These are phyloP conservation scores for Verticillium albo-atrum DNA, from an alignment of 2,329 filamentous ascomycete genomes.

Conservation along the genomic window DNA sequence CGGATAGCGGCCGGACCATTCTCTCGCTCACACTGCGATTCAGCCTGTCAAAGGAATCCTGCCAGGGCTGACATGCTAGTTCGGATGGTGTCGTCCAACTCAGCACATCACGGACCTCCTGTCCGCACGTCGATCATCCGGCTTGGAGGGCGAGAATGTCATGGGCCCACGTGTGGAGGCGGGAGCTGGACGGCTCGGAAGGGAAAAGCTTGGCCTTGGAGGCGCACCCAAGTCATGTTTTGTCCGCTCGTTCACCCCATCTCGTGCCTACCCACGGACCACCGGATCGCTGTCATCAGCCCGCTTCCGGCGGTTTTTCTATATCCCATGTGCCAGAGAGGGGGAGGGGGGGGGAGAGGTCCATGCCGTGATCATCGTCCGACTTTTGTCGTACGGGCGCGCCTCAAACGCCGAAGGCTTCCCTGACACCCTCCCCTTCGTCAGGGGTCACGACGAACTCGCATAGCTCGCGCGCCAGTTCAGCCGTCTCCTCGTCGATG, in stretches of 20 bases:
- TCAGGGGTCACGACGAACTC: conserved; percentile 79
- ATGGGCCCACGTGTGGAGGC: background rate
- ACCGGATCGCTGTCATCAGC: background rate
- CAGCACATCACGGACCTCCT: background rate
- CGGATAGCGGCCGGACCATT: background rate
- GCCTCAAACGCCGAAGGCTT: conserved; percentile 32
- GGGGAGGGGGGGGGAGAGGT: no score
- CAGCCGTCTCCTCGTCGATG: conserved; percentile 72
- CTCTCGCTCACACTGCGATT: background rate
- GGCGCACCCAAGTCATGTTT: background rate
- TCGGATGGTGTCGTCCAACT: background rate
- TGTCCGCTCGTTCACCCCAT: background rate
- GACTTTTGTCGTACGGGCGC: background rate
- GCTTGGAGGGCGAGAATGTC: background rate
- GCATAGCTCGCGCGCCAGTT: conserved; percentile 76
- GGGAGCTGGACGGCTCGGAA: background rate
- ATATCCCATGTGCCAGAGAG: no score
- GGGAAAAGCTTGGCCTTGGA: background rate
- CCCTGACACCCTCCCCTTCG: conserved; percentile 42
- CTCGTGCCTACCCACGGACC: background rate
- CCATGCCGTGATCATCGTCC: background rate
- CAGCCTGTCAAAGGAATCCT: background rate
- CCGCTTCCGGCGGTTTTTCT: background rate
- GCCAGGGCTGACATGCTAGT: background rate
- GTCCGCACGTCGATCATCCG: background rate